Base-by-base conservation (phyloP, 495 filamentous ascomycete genomes). In the Pyronema domesticum region DNA sequence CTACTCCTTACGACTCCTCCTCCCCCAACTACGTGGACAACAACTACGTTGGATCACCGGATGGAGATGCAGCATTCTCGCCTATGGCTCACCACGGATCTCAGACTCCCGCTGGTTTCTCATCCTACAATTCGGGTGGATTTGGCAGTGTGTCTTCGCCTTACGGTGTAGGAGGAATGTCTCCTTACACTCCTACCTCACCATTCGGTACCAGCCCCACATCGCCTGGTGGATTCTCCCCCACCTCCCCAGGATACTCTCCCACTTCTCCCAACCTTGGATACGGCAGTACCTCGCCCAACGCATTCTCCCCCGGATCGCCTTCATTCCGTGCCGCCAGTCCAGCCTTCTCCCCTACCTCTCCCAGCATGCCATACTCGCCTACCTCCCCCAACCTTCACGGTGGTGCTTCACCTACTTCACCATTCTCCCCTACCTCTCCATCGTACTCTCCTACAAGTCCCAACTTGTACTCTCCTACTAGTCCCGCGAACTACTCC, bases 1-100 rank as follows among this genome's bases (percentile, higher is more conserved):
- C 86, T 18, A 99, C 91, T 15, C 93, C 93, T 6, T 99, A 99
- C 67, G 91, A 95, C 60, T 82, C 79, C 43, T 85, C 81, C 51
- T 95, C 91, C 23, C 91, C 91, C 6, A 79, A 89, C 74, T 78
- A 80, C 34, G 88, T 89, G 59, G 81, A 75, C 52, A 72, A 72
- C 13, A 72, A 72, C 11, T 84, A 81, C 68, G 73, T 83, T 57
- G 76, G 82, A 55, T 83, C 84, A 6, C 81, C 85, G 30, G 83
- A 86, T 60, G 82, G 82, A 53, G 81, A 83, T 61, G 82, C 89
- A 56, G 68, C 69, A 19, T 99, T 96, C 79, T 95, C 88, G 15
- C 91, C 91, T 35, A 91, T 99, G 55, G 80, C 80, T 40, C 77
- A 83, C 57, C 72, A 77, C 15, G 82, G 81, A 6, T 79, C 81